Conservation (phyloP, 768 basidiomycete genomes). For the Antrodiella citrinella region DNA sequence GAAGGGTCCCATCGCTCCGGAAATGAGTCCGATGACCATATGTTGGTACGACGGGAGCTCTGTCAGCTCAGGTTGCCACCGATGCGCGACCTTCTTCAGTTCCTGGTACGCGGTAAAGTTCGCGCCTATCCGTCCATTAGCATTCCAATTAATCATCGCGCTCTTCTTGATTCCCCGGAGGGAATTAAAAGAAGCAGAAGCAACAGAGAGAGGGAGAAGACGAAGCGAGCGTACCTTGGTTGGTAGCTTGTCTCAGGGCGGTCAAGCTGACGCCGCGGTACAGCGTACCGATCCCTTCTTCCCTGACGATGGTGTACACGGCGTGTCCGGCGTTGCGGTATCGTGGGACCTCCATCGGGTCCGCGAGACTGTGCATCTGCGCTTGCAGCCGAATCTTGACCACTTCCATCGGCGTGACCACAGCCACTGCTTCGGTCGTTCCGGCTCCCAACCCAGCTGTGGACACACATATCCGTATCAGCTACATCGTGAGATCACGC, state of each 20-base stretch:
- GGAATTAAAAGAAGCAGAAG: not conserved
- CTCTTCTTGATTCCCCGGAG: not conserved
- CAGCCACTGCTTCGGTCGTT: conserved; percentile 87
- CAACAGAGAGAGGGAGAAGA: conserved; percentile 1
- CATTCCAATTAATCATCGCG: not conserved
- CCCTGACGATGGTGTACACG: conserved; percentile 86
- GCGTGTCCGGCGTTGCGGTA: conserved; percentile 98
- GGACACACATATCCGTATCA: no score
- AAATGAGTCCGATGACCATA: conserved; percentile 90
- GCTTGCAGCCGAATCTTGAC: conserved; percentile 98
- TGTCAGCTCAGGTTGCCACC: conserved; percentile 64
- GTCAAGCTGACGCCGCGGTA: conserved; percentile 94
- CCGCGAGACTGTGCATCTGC: conserved; percentile 93
- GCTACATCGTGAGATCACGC: no score
- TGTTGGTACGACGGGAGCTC: conserved; percentile 94
- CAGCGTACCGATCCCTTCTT: conserved; percentile 78
- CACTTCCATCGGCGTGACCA: conserved; percentile 99
- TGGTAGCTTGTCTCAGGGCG: conserved; percentile 92
- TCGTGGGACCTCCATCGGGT: conserved; percentile 87
- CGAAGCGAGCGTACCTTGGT: conserved; percentile 58
- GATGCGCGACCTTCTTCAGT: conserved; percentile 77
- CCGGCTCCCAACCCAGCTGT: conserved; percentile 92
- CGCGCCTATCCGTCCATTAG: conserved; percentile 46
- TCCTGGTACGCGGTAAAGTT: conserved; percentile 99
- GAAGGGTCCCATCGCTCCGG: conserved; percentile 97